Base-by-base conservation (phyloP, 1,139 yeast genomes). In the Suhomyces kunorum region DNA sequence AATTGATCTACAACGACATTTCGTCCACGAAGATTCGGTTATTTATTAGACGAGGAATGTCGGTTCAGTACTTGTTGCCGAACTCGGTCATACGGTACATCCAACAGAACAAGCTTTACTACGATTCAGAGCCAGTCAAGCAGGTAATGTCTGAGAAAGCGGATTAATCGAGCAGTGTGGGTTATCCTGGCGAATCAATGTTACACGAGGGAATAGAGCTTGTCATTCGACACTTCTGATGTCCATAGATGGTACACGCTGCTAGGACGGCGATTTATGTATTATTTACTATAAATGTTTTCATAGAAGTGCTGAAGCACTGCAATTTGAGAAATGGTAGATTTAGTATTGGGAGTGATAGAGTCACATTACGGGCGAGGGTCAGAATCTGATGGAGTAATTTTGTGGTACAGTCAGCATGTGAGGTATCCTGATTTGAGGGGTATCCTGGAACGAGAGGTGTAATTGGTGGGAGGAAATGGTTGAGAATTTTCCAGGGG, bases 81-180 rank as follows among this genome's bases (percentile, higher is more conserved):
- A 92, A 92, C 61, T 82, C 94, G 29, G 98, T 94, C 34, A 92
- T 94, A 43, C 75, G 98, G 52, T 92, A 92, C 58, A 90, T 92
- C 46, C 95, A 89, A 61, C 96, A 92, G 58, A 92, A 92, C 59
- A 83, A 84, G 25, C 74, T 92, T 39, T 92, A 92, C 61, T 79
- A 84, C 56, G 96, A 88, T 51, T 78, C 87, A 12, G 98, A 90
- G 63, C 97, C 98, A 1, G 97, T 90, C 32, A 88, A 89, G 63
- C 90, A 86, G 64, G 97, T 90, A 11, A 74, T 88, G 80, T 76
- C 76, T 23, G 80, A 72, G 35, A 64, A 68, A 47, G 74, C 68
- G 6, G 78, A 72, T 47, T 70, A 53, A 47, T 17, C 12, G 13
- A 18, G 11, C 11, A 9, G 6, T 20, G 11, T 8, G n/a, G n/a